Base-by-base conservation (phyloP, 495 filamentous ascomycete genomes). In the Pseudomonodictys pantanalensis region DNA sequence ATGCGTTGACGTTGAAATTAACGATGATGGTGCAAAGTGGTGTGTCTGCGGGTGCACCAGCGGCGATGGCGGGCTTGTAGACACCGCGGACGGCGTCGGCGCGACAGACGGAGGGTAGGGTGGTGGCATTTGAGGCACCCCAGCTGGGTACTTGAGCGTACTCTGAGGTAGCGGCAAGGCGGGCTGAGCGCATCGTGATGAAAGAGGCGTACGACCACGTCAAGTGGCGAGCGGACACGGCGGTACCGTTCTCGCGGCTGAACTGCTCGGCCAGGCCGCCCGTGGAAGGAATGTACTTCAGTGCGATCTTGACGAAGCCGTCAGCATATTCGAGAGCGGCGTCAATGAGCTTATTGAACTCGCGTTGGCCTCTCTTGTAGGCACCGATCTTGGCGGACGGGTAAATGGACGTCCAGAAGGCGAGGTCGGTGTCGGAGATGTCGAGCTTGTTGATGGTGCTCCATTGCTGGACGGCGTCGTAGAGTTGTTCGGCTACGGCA, bases 121-220 rank as follows among this genome's bases (percentile, higher is more conserved):
- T 78, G 32, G 70, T 71, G 3, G 72, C 74, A 5, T 74, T 71
- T 22, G 77, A 71, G 66, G 82, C 86, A 3, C 76, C 77, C 77
- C 77, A 83, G 4, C 82, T 77, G 1, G 77, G 60, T 25, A 58
- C 47, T 46, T 63, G 60, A n/a, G 52, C 3, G 47, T 57, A 47
- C 0, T 84, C 83, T 8, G 82, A 73, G 6, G 77, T 65, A 35
- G 78, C 68, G 17, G 58, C 30, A 6, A 70, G 68, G 24, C 74
- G 64, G 18, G 73, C 78, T 22, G 79, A 73, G 25, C 80, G 81
- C 32, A 82, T 81, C 5, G 83, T 81, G 33, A 85, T 62, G 71
- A 85, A 85, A n/a, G 83, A 72, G 6, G 81, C 80, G 67, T 83
- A 86, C n/a, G 81, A 86, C 85, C 86, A 89, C 20, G 86, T 88